phyloP scores from a whole-genome alignment of 805 yeast genomes.

The Ogataea trehalophila region DNA sequence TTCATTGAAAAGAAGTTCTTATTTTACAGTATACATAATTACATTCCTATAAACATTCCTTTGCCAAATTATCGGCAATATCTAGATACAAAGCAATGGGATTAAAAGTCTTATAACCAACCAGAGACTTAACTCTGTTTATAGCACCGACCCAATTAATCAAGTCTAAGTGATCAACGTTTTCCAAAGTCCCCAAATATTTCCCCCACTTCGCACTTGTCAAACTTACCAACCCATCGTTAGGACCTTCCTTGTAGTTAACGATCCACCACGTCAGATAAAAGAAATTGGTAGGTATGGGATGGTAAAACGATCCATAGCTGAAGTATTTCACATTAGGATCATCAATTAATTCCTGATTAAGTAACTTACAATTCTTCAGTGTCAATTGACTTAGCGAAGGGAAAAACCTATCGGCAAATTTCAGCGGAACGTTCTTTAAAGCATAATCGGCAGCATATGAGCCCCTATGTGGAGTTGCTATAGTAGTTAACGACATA shows the following conservation, averaged over 20 bases:
- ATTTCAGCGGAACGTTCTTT: slow-evolving; percentile 17
- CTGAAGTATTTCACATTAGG: slow-evolving; percentile 71
- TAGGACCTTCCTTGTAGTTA: slow-evolving; percentile 46
- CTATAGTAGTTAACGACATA: slow-evolving; percentile 72
- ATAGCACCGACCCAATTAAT: slow-evolving; percentile 73
- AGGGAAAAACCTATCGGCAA: slow-evolving; percentile 24
- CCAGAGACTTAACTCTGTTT: slow-evolving; percentile 33
- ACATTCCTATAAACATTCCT: slow-evolving; percentile 45
- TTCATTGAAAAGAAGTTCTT: neutral
- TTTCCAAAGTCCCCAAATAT: slow-evolving; percentile 70
- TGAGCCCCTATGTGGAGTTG: slow-evolving; percentile 88
- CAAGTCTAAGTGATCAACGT: slow-evolving; percentile 81
- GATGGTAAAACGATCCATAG: slow-evolving; percentile 72
- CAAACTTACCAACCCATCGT: slow-evolving; percentile 85
- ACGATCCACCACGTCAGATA: slow-evolving; percentile 61
- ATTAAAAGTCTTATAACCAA: slow-evolving; percentile 39
- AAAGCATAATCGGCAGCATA: slow-evolving; percentile 71
- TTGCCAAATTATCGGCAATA: slow-evolving; percentile 58
- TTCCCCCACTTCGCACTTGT: slow-evolving; percentile 79
- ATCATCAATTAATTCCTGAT: slow-evolving; percentile 45
- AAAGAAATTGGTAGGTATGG: slow-evolving; percentile 59
- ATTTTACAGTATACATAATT: neutral
- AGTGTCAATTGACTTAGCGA: slow-evolving; percentile 66
- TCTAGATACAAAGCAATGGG: slow-evolving; percentile 67
- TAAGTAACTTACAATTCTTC: slow-evolving; percentile 46